phyloP scores from a whole-genome alignment of 2,329 filamentous ascomycete species.

The Raffaelea deltoideospora region DNA sequence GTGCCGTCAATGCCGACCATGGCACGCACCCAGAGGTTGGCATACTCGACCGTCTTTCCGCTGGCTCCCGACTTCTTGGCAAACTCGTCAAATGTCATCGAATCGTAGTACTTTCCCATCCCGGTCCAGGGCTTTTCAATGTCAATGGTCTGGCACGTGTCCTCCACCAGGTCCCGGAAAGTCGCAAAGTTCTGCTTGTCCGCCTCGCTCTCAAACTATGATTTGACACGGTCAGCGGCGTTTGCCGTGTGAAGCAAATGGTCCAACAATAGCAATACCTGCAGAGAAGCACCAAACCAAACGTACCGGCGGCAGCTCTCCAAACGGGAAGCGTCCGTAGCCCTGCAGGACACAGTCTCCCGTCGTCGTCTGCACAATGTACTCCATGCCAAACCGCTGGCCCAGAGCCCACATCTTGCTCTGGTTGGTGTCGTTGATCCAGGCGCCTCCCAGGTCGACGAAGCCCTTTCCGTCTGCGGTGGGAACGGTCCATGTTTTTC shows the following conservation, averaged over 20 bases:
- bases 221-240: too few species aligned
- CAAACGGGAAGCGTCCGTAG: constrained; percentile 3
- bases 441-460: constrained; percentile 7
- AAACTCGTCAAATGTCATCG: constrained; percentile 5
- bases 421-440: constrained; percentile 10
- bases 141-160: neutral
- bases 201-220: too few species aligned
- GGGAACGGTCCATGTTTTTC: constrained; percentile 26
- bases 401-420: constrained; percentile 1
- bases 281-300: too few species aligned
- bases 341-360: constrained; percentile 6
- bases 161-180: neutral
- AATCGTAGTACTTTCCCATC: neutral
- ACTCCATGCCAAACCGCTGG: constrained; percentile 1
- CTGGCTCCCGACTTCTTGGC: constrained; percentile 3
- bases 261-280: too few species aligned
- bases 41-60: constrained; percentile 1
- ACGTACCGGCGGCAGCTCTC: neutral
- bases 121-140: neutral
- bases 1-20: constrained; percentile 30
- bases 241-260: too few species aligned
- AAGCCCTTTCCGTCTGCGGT: neutral
- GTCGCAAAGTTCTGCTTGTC: too few species aligned
- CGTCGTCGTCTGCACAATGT: constrained; percentile 4
- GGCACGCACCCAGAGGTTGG: constrained; percentile 3